Percentiles rank a stretch among this genome's conserved stretches.
Evolutionary conservation across 2,329 filamentous ascomycete genomes (phyloP).

Genomic region (Monilinia aucupariae): DNA sequence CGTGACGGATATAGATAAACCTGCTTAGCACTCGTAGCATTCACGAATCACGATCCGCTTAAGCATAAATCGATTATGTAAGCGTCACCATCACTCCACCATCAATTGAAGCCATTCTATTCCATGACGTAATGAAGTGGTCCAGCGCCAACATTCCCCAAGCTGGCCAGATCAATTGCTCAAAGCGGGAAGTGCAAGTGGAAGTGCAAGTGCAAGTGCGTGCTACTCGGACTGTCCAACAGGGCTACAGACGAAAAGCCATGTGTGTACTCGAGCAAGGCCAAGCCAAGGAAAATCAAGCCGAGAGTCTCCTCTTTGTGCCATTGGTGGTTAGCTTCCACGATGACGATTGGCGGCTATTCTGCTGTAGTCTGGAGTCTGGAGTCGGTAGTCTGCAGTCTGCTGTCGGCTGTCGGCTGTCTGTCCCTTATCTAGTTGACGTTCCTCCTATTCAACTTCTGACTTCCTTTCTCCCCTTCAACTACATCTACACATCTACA

Average conservation of each 20-base stretch:
- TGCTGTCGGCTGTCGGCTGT: too few species aligned
- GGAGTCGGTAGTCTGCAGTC: too few species aligned
- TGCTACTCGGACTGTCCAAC: too few species aligned
- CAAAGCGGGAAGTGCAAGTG: not conserved
- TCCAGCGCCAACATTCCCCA: too few species aligned
- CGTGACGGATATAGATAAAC: not conserved
- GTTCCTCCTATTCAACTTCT: not conserved
- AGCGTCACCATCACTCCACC: too few species aligned
- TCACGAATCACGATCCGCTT: not conserved
- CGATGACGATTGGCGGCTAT: not conserved
- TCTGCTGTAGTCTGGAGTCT: too few species aligned
- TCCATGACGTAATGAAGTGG: not conserved
- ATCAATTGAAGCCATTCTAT: not conserved
- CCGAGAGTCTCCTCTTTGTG: too few species aligned
- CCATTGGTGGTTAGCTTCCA: not conserved
- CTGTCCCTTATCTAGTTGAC: not conserved
- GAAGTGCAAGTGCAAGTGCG: too few species aligned
- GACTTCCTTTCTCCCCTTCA: not conserved
- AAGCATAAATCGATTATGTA: conserved; percentile 11
- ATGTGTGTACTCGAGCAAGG: too few species aligned
- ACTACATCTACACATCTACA: not conserved
- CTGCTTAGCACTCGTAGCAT: too few species aligned
- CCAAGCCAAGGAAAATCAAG: too few species aligned
- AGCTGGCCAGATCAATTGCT: conserved; percentile 2
- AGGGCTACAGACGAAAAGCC: too few species aligned